Base-by-base conservation (phyloP, 2,329 filamentous ascomycete species). In the Metarhizium anisopliae region DNA sequence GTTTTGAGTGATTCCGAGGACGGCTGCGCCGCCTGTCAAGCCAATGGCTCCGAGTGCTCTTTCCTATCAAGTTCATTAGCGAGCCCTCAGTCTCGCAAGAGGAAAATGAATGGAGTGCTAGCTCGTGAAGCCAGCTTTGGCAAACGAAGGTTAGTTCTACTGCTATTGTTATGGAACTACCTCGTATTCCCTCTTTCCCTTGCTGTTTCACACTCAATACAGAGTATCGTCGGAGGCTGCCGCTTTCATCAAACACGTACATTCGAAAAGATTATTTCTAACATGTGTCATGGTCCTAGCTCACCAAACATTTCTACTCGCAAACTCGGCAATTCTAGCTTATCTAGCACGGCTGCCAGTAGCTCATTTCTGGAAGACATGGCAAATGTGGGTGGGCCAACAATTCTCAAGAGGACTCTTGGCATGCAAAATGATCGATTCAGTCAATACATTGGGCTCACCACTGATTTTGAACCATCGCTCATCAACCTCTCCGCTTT, bases 391-490 rank as follows among this genome's bases (percentile, higher is more conserved):
- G 83, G 83, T 59, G 83, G 83, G 43, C 81, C 82, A 54, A 84
- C 82, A 56, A 74, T 86, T 63, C 75, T 88, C 56, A 85, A 85
- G 69, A 79, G 83, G 66, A 87, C 85, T 16, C 75, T 94, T 56
- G 89, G 89, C 58, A 78, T 94, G 61, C 89, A 93, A 68, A 77
- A 82, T 65, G 86, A 90, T 69, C 84, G 87, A 58, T 90, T 87
- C 69, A 90, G 87, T 72, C 87, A 90, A 71, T 90, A 93, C 66
- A 89, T 94, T 63, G 89, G 89, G 30, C 83, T 87, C 56, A 93
- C 88, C 52, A 91, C 89, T 52, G 87, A 91, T 64, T 90, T 92
- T 66, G 89, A 94, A 67, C 87, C 88, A 16, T 86, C 86, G n/a
- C 77, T 94, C 55, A 89, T 93, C 70, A 88, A 89, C 63, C 78